phyloP scores from a whole-genome alignment of 139 green algal species.

The Chlorella vulgaris region DNA sequence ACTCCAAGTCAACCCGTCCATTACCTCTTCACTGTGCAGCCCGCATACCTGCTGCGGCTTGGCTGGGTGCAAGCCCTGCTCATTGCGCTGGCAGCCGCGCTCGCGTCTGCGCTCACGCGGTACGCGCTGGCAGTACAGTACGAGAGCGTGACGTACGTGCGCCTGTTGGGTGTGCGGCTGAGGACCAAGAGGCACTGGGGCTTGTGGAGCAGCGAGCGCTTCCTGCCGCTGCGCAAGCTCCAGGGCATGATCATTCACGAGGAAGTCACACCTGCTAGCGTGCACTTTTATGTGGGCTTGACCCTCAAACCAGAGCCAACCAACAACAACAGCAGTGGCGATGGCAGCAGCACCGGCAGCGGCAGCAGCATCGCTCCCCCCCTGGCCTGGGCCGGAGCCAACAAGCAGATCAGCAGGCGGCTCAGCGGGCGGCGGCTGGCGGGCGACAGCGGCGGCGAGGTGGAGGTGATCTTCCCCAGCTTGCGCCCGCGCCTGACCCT shows the following conservation, averaged over 20 bases:
- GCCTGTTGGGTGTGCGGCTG: conserved; percentile 24
- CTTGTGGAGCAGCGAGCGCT: conserved; percentile 2
- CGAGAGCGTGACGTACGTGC: conserved; percentile 14
- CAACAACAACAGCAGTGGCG: neutral
- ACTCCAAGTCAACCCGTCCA: neutral
- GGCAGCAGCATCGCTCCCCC: neutral
- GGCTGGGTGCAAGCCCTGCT: neutral
- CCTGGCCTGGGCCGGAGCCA: neutral
- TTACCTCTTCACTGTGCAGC: neutral
- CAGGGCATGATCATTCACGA: conserved; percentile 28
- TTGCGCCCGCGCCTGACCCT: conserved; percentile 9
- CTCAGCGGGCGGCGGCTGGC: neutral
- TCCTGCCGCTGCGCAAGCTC: conserved; percentile 21
- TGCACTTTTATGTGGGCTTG: conserved; percentile 9
- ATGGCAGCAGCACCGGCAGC: neutral
- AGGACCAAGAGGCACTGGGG: neutral
- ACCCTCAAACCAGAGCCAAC: neutral
- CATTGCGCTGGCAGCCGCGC: neutral
- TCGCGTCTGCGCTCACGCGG: neutral
- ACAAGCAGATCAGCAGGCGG: neutral
- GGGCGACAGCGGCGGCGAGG: neutral
- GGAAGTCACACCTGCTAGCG: neutral
- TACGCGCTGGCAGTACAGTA: conserved; percentile 7
- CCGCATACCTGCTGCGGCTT: neutral
- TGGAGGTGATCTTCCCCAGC: conserved; percentile 7